Evolutionary conservation across 1,139 yeast genomes (phyloP), one percentile per base, ranked within the genome.

Genomic region (Kodamaea alishanica): DNA sequence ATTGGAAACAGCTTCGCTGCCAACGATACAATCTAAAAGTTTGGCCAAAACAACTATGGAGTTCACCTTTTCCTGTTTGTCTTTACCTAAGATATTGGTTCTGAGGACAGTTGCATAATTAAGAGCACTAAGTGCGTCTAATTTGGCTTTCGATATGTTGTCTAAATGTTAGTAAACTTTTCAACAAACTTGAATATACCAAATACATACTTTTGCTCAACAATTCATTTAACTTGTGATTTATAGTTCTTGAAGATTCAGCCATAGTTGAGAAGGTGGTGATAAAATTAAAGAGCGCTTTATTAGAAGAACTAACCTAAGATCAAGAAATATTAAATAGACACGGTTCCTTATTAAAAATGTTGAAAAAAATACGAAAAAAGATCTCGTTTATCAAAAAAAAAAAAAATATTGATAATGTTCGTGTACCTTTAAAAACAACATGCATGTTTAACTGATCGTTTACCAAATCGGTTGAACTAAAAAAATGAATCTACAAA

Each of bases 1-100:
- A 35, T 68, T 65, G 8, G 70, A 61, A 22, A 58, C 59, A 1
- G 74, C 70, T 9, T 71, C 70, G 26, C 65, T 61, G 6, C 68
- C 63, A 24, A 62, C 55, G 22, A 70, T 55, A 44, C 70, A 67
- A 40, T 77, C 81, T 38, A 76, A 60, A 27, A 73, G 61, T 49
- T 75, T 77, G 26, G 81, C 78, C 40, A 77, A 59, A 6, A 76
- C 77, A 9, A 76, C 77, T 8, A 77, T 75, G 12, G 73, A 66
- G 52, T 76, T 76, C 40, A 75, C 75, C 48, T 72, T 73, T 45
- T 75, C 80, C 47, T 73, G 73, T 45, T 74, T 73, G 46, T 72
- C 76, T 41, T 63, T 63, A 9, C 77, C 77, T 40, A 70, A 54
- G 35, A 75, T 71, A 34, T 70, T 67, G 8, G 58, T 39, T 40